Conservation (phyloP, 768 basidiomycete species). For the Boletus speciosus region DNA sequence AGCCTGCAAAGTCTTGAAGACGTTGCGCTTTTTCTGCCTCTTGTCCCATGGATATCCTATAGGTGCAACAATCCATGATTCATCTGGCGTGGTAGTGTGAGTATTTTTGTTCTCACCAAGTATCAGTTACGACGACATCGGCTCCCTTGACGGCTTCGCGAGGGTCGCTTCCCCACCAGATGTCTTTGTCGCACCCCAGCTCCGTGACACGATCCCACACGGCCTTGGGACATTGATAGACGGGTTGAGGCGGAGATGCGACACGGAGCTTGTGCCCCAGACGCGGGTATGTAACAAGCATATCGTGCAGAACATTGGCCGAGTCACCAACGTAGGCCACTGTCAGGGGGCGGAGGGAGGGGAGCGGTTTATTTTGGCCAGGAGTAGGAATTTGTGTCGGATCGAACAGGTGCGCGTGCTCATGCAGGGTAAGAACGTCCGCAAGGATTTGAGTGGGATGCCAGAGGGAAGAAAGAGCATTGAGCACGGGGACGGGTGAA, state of each 20-base stretch:
- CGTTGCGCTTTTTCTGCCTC: constrained; percentile 90
- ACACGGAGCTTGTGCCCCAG: constrained; percentile 84
- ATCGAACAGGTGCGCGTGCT: constrained; percentile 58
- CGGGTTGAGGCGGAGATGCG: constrained; percentile 63
- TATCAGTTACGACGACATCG: constrained; percentile 96
- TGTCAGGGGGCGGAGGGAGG: constrained; percentile 72
- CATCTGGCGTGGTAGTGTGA: not conserved
- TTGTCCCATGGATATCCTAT: constrained; percentile 98
- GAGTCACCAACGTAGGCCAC: constrained; percentile 93
- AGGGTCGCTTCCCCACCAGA: constrained; percentile 76
- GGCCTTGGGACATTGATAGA: constrained; percentile 61
- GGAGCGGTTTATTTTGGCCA: constrained; percentile 34
- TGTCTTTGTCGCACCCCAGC: constrained; percentile 67
- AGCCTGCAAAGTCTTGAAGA: constrained; percentile 82
- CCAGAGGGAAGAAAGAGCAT: constrained; percentile 93
- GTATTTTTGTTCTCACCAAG: constrained; percentile 57
- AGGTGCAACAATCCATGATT: not conserved
- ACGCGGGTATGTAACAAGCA: constrained; percentile 93
- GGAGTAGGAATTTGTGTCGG: constrained; percentile 16
- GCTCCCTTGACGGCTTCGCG: constrained; percentile 85
- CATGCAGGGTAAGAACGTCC: constrained; percentile 86
- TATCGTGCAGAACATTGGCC: constrained; percentile 94
- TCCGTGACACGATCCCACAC: constrained; percentile 84
- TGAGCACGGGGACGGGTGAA: constrained; percentile 92
- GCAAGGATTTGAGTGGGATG: constrained; percentile 96